Conservation (phyloP, 768 basidiomycete genomes). For the Lyophyllum atratum region DNA sequence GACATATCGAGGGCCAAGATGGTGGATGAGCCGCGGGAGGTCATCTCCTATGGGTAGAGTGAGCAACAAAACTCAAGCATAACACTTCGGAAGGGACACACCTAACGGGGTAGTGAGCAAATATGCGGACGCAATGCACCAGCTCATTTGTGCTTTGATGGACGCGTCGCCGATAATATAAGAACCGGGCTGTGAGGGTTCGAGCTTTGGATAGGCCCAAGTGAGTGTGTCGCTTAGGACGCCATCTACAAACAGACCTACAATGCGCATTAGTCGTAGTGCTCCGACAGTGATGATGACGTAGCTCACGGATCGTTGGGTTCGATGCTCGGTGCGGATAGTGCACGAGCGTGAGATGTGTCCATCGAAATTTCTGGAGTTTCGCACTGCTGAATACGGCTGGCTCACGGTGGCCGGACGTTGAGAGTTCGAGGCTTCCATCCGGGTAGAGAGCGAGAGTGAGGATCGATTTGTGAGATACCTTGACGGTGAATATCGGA, state of each 20-base stretch:
- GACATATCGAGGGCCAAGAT: slow-evolving; percentile 78
- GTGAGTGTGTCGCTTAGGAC: slow-evolving; percentile 62
- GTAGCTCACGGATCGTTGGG: slow-evolving; percentile 59
- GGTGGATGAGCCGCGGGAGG: slow-evolving; percentile 72
- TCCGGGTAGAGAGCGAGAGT: slow-evolving; percentile 52
- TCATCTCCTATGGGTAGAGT: slow-evolving; percentile 55
- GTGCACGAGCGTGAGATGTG: slow-evolving; percentile 69
- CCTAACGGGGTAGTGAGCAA: slow-evolving; percentile 61
- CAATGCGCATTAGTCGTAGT: background rate
- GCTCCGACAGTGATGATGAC: background rate
- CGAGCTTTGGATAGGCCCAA: slow-evolving; percentile 62
- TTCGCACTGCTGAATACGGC: slow-evolving; percentile 45
- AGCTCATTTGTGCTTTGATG: slow-evolving; percentile 48
- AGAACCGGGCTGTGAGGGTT: slow-evolving; percentile 34
- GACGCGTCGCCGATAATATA: slow-evolving; percentile 62
- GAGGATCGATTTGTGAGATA: slow-evolving; percentile 33
- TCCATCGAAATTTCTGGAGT: slow-evolving; percentile 65
- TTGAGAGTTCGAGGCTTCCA: slow-evolving; percentile 56
- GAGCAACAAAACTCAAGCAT: background rate
- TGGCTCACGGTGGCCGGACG: slow-evolving; percentile 38
- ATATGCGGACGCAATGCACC: slow-evolving; percentile 71
- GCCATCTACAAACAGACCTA: slow-evolving; percentile 79
- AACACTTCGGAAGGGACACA: slow-evolving; percentile 21
- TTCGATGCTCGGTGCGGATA: slow-evolving; percentile 56
- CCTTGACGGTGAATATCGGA: slow-evolving; percentile 38